These are phyloP conservation scores for Thermothielavioides terrestris DNA, from an alignment of 495 filamentous ascomycete genomes.

Conservation along the genomic window DNA sequence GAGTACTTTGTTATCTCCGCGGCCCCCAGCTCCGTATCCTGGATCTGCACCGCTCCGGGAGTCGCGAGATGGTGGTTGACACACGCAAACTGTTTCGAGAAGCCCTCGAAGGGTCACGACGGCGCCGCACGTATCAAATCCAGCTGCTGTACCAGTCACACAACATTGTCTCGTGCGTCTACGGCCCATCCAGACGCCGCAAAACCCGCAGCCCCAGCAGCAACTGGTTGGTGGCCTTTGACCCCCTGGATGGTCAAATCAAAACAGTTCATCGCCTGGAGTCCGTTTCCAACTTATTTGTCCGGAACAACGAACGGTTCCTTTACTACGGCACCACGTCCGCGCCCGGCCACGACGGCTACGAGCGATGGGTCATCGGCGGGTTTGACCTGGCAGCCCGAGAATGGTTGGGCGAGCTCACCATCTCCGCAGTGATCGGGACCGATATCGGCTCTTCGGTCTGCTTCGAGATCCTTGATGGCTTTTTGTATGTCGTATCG, in stretches of 20 bases:
- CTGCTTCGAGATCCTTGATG: constrained; percentile 62
- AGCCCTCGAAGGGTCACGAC: constrained; percentile 21
- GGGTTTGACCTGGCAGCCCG: constrained; percentile 41
- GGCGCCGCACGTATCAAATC: constrained; percentile 39
- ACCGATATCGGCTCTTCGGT: constrained; percentile 58
- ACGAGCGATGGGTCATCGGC: constrained; percentile 53
- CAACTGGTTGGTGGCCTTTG: constrained; percentile 50
- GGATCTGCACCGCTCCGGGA: constrained; percentile 46
- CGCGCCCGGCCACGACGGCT: constrained; percentile 40
- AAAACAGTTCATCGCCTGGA: constrained; percentile 36
- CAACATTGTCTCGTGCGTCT: constrained; percentile 52
- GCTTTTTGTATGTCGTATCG: constrained; percentile 64
- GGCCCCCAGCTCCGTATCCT: constrained; percentile 53
- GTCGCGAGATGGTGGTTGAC: constrained; percentile 50
- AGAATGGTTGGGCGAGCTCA: constrained; percentile 30
- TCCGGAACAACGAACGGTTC: constrained; percentile 55
- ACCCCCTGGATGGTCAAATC: constrained; percentile 36
- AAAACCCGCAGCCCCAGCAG: constrained; percentile 22
- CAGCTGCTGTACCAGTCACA: constrained; percentile 54
- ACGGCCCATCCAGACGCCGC: constrained; percentile 31
- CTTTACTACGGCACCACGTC: constrained; percentile 62
- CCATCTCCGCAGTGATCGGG: constrained; percentile 48
- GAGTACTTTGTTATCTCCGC: constrained; percentile 53
- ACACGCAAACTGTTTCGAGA: constrained; percentile 39
- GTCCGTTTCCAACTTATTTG: constrained; percentile 51